Evolutionary conservation across 352 stramenopile species (phyloP), one percentile per base, ranked within the genome.

Genomic region (Pythium monospermum): DNA sequence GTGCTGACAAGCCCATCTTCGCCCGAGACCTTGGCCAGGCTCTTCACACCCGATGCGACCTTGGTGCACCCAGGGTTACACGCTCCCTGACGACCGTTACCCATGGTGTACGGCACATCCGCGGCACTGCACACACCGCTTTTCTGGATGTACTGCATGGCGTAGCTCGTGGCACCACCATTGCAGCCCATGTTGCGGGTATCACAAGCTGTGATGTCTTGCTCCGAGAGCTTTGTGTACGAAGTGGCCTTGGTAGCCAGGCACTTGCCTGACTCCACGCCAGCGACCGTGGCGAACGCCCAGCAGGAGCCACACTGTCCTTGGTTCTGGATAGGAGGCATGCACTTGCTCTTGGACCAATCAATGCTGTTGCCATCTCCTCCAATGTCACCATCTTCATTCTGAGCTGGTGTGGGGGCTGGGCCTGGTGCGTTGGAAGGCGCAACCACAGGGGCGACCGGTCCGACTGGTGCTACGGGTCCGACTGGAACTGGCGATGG

Each of bases 1-100:
- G 96, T 88, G 3, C 74, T 66, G 48, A 92, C 66, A 2, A 98
- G 69, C 6, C 65, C 78, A 6, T 68, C 69, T 44, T 97, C 76
- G 31, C 72, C 59, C 50, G 95, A 73, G 15, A 85, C 69, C 16
- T 62, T 38, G 7, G 27, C 19, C 46, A 83, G 85, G 49, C 49
- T 56, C 40, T 48, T 65, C 33, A 66, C 64, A 43, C 47, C 40
- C 2, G 59, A 49, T 8, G 52, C 28, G 2, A 52, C 43, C 52
- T 65, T 69, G 25, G 26, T 33, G 58, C 65, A 73, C 11, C 25
- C n/a, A 13, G 22, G 44, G 25, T 41, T 60, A 41, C 57, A 68
- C 28, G 36, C 22, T 8, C 41, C 43, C 1, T 40, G 35, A 7
- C 42, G 45, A 26, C 64, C 64, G 5, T 39, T 45, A 12, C 42